Evolutionary conservation across 208 protist genomes (phyloP).

Genomic region (Trypanosoma scelopori): DNA sequence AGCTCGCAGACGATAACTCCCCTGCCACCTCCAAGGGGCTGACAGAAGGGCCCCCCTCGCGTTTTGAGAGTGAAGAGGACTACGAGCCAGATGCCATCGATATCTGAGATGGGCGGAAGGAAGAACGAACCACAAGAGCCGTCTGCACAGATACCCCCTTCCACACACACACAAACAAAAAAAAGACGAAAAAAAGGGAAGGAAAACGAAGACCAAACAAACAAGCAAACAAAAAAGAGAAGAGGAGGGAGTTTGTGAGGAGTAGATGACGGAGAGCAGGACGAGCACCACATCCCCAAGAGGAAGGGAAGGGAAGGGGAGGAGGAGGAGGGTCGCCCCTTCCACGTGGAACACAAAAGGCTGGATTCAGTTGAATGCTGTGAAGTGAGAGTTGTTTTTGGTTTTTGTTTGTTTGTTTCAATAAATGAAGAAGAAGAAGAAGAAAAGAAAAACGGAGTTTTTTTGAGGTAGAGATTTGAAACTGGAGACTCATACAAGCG

Average conservation of each 20-base stretch:
- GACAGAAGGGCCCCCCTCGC: conserved; percentile 13
- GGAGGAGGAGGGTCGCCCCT: no score
- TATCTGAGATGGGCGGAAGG: conserved; percentile 30
- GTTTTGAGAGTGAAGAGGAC: conserved; percentile 39
- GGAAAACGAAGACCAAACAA: no score
- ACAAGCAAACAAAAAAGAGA: conserved; percentile 19
- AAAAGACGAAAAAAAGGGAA: no score
- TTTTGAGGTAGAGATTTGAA: neutral
- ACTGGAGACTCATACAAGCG: neutral
- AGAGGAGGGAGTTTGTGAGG: neutral
- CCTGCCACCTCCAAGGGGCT: conserved; percentile 22
- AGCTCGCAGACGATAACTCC: neutral
- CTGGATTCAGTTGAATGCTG: neutral
- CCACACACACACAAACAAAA: no score
- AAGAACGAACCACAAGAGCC: conserved; percentile 3
- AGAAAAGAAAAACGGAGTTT: conserved; percentile 8
- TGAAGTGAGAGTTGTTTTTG: conserved; percentile 2
- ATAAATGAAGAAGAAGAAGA: conserved; percentile 2
- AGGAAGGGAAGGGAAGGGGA: no score
- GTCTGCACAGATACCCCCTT: no score
- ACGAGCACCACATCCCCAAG: neutral
- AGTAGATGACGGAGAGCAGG: neutral
- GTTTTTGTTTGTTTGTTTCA: no score
- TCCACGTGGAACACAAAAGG: no score
- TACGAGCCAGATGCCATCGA: conserved; percentile 86